Conservation (phyloP, 805 yeast genomes). For the Blastobotrys peoriensis region DNA sequence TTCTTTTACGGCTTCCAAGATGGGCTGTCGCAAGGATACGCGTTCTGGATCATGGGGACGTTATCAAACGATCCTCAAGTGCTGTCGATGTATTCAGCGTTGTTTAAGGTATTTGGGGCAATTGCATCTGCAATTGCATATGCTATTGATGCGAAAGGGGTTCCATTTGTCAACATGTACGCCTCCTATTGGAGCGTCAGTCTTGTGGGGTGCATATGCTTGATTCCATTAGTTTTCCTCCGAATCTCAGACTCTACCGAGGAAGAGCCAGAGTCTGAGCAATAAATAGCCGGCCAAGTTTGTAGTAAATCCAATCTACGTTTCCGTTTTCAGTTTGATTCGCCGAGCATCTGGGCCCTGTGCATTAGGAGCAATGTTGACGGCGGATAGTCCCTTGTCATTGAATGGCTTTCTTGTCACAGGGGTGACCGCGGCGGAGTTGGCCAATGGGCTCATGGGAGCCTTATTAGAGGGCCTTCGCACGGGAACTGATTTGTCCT, state of each 20-base stretch:
- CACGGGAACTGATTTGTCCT: constrained; percentile 3
- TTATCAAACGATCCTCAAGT: constrained; percentile 35
- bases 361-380: background rate
- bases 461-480: background rate
- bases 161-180: constrained; percentile 11
- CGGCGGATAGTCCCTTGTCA: constrained; percentile 1
- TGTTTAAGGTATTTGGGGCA: constrained; percentile 42
- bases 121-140: constrained; percentile 43
- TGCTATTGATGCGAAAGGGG: constrained; percentile 24
- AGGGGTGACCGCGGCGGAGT: no score
- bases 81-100: constrained; percentile 33
- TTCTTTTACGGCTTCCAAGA: constrained; percentile 41
- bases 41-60: constrained; percentile 41
- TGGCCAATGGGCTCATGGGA: background rate
- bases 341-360: no score
- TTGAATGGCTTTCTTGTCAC: no score
- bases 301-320: no score
- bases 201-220: constrained; percentile 8
- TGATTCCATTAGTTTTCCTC: constrained; percentile 9
- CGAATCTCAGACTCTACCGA: constrained; percentile 11
- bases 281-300: no score
- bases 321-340: no score
- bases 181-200: constrained; percentile 12
- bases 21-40: constrained; percentile 40
- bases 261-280: no score